Percentiles rank a stretch among this genome's conserved stretches.
These are phyloP conservation scores for Wickerhamomyces sydowiorum DNA, from an alignment of 805 yeast species.

Conservation along the genomic window DNA sequence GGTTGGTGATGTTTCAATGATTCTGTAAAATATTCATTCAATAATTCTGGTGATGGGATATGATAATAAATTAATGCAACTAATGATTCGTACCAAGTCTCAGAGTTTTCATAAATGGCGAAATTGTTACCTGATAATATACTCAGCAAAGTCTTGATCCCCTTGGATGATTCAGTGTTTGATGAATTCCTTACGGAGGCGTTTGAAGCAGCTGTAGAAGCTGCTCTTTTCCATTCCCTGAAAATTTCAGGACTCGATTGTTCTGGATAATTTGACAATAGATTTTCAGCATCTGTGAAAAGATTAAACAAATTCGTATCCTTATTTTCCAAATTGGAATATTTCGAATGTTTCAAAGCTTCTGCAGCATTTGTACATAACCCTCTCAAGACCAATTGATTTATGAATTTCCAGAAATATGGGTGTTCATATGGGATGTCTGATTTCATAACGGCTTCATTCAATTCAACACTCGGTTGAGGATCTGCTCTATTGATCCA, in stretches of 20 bases:
- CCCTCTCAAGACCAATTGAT: constrained; percentile 57
- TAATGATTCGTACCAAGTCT: constrained; percentile 65
- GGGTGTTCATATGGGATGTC: constrained; percentile 43
- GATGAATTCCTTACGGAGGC: constrained; percentile 16
- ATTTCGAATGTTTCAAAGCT: constrained; percentile 40
- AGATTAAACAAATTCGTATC: constrained; percentile 23
- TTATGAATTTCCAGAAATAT: constrained; percentile 58
- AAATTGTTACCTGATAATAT: constrained; percentile 32
- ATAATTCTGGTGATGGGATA: constrained; percentile 43
- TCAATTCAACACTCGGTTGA: constrained; percentile 49
- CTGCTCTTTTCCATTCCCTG: constrained; percentile 32
- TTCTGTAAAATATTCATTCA: constrained; percentile 34
- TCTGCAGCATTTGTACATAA: constrained; percentile 48
- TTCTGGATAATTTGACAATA: constrained; percentile 31
- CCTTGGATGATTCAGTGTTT: constrained; percentile 18
- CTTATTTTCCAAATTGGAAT: constrained; percentile 27
- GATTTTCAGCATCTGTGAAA: constrained; percentile 26
- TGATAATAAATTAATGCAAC: constrained; percentile 52
- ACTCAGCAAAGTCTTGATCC: constrained; percentile 25
- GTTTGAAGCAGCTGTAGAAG: constrained; percentile 18
- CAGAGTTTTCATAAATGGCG: constrained; percentile 45
- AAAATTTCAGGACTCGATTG: constrained; percentile 23
- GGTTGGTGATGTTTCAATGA: constrained; percentile 29
- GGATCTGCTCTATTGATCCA: constrained; percentile 74
- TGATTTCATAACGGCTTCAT: constrained; percentile 37